Evolutionary conservation across 2,329 filamentous ascomycete genomes (phyloP), one percentile per base, ranked within the genome.

Genomic region (Acephala macrosclerotiorum): DNA sequence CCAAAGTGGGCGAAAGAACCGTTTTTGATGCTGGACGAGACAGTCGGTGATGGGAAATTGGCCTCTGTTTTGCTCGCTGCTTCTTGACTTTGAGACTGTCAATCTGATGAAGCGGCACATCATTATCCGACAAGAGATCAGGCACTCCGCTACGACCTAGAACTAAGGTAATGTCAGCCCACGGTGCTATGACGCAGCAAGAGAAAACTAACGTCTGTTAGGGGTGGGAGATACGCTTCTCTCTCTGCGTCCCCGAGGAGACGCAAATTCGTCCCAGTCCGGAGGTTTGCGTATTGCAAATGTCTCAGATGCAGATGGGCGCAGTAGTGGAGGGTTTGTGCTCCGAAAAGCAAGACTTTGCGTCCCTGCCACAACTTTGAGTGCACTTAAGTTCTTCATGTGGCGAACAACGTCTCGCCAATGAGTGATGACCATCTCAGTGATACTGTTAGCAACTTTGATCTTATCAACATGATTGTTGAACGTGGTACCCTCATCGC

Each of bases 361-460:
- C 38, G 56, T 63, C 18, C 57, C 60, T 36, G 42, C 62, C 20
- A 66, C 26, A 45, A 61, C 55, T 53, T 71, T 71, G 3, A 73
- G 56, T 8, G 65, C 65, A 26, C 64, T 60, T 1, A 89, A 72
- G 49, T 78, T 81, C 64, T 79, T 84, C 80, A 91, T 83, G 64
- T 91, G 85, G 45, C 82, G 80, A 51, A 89, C 85, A 12, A 90
- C 81, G 57, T 89, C 87, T 65, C 85, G 80, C 89, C 89, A 91
- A 68, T 90, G 83, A 1, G 83, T 79, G 58, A 91, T 86, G 5
- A 91, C 78, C 87, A 91, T 90, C 74, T 90, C 87, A 0, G 87
- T 80, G 35, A 91, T 84, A 36, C 79, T 78, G 66, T 87, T 89
- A 12, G 87, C 87, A 61, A 88, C 77, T 53, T 82, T 80, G 25